Percentiles rank a stretch among this genome's conserved stretches.
Conservation (phyloP, 768 basidiomycete genomes). For the Tricholoma saponaceum region DNA sequence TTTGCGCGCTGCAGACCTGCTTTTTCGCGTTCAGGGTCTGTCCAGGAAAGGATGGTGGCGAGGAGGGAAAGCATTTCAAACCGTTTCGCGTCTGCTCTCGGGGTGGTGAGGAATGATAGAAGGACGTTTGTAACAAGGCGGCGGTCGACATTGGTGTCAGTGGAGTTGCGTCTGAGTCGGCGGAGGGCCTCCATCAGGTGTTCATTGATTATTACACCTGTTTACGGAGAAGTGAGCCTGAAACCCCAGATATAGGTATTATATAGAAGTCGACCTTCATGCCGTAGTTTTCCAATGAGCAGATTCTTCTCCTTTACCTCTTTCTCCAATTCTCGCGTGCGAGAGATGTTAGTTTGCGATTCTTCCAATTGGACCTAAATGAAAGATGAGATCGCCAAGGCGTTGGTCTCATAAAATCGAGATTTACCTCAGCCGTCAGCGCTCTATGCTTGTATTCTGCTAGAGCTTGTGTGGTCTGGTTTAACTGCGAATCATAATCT, state of each 20-base stretch:
- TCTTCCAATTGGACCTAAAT: slow-evolving; percentile 72
- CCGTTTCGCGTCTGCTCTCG: slow-evolving; percentile 88
- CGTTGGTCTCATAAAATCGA: slow-evolving; percentile 9
- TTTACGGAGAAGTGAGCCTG: slow-evolving; percentile 4
- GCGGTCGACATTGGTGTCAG: slow-evolving; percentile 90
- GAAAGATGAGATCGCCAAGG: neutral
- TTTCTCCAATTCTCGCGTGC: slow-evolving; percentile 73
- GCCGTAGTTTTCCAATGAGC: slow-evolving; percentile 92
- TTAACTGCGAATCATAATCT: slow-evolving; percentile 75
- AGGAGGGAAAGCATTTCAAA: slow-evolving; percentile 95
- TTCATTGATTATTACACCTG: slow-evolving; percentile 96
- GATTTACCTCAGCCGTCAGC: slow-evolving; percentile 74
- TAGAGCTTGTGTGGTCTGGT: slow-evolving; percentile 65
- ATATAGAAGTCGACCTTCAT: slow-evolving; percentile 64
- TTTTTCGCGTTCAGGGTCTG: slow-evolving; percentile 84
- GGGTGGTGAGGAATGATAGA: slow-evolving; percentile 84
- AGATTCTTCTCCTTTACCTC: slow-evolving; percentile 94
- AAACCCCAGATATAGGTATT: neutral
- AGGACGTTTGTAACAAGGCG: slow-evolving; percentile 94
- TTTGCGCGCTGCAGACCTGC: slow-evolving; percentile 74
- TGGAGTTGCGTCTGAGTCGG: slow-evolving; percentile 79
- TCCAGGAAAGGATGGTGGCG: slow-evolving; percentile 89
- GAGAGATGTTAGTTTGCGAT: slow-evolving; percentile 57
- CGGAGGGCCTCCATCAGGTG: slow-evolving; percentile 98
- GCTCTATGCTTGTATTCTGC: slow-evolving; percentile 92